Percentiles rank a stretch among this genome's conserved stretches.
These are phyloP conservation scores for Coelastrella sp. DNA, from an alignment of 139 green algal species.

Conservation along the genomic window DNA sequence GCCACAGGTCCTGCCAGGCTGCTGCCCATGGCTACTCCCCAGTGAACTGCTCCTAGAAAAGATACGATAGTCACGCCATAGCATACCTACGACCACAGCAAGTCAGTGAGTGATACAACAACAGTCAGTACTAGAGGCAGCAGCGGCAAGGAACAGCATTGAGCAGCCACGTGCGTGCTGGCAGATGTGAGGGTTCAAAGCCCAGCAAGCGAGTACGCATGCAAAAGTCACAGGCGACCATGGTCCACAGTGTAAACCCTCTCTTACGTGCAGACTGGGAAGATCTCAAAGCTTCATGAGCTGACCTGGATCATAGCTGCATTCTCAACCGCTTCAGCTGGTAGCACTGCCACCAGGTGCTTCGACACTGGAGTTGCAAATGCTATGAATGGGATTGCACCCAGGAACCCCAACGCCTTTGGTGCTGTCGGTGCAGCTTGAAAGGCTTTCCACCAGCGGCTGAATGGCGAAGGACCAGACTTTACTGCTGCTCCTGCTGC, in stretches of 20 bases:
- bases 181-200: too few relatives aligned
- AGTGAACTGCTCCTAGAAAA: constrained; percentile 95
- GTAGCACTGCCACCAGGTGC: constrained; percentile 58
- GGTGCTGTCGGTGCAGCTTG: constrained; percentile 13
- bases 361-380: constrained; percentile 69
- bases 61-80: constrained; percentile 89
- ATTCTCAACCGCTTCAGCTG: constrained; percentile 58
- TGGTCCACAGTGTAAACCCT: neutral
- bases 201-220: too few relatives aligned
- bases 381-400: constrained; percentile 83
- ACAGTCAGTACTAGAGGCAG: too few relatives aligned
- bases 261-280: neutral
- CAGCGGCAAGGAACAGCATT: too few relatives aligned
- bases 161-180: too few relatives aligned
- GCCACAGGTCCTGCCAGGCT: constrained; percentile 35
- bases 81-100: constrained; percentile 56
- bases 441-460: constrained; percentile 31
- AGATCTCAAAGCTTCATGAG: neutral
- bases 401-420: constrained; percentile 24
- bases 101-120: too few relatives aligned
- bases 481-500: neutral
- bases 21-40: constrained; percentile 86
- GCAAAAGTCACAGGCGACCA: neutral
- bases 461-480: neutral
- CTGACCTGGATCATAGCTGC: constrained; percentile 51